Evolutionary conservation across 768 basidiomycete genomes (phyloP).

Genomic region (Mycena floridula): DNA sequence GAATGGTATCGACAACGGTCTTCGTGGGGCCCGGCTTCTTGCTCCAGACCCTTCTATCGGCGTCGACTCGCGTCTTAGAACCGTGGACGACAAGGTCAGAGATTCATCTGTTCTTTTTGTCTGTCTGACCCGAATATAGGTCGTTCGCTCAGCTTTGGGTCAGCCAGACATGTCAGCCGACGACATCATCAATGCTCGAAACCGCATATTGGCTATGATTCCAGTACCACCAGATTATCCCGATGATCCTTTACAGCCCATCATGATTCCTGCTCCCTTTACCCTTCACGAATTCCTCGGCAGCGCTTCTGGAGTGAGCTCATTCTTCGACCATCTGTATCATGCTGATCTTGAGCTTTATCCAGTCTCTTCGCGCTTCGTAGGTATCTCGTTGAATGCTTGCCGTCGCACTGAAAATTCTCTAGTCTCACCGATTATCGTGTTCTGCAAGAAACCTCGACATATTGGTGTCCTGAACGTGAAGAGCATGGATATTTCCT

Average conservation of each 20-base stretch:
- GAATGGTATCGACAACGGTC: conserved; percentile 11
- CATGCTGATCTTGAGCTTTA: background rate
- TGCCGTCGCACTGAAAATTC: too few species aligned
- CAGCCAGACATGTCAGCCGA: too few species aligned
- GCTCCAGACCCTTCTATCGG: background rate
- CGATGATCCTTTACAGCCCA: conserved; percentile 61
- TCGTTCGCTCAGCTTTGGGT: too few species aligned
- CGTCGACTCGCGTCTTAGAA: too few species aligned
- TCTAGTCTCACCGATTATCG: conserved; percentile 62
- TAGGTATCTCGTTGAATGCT: too few species aligned
- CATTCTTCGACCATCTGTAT: background rate
- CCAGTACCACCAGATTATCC: conserved; percentile 62
- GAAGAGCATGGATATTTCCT: conserved; percentile 82
- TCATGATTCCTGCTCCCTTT: conserved; percentile 56
- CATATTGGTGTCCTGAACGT: conserved; percentile 74
- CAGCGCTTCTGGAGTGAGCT: conserved; percentile 49
- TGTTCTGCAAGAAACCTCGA: conserved; percentile 60
- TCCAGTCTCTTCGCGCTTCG: too few species aligned
- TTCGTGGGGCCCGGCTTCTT: background rate
- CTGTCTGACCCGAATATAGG: too few species aligned
- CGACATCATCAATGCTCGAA: conserved; percentile 49
- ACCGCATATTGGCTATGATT: conserved; percentile 49
- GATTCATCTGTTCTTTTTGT: too few species aligned
- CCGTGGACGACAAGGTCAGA: too few species aligned
- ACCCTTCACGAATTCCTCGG: conserved; percentile 67